Conservation (phyloP, 805 yeast species). For the Naumovozyma dairenensis region DNA sequence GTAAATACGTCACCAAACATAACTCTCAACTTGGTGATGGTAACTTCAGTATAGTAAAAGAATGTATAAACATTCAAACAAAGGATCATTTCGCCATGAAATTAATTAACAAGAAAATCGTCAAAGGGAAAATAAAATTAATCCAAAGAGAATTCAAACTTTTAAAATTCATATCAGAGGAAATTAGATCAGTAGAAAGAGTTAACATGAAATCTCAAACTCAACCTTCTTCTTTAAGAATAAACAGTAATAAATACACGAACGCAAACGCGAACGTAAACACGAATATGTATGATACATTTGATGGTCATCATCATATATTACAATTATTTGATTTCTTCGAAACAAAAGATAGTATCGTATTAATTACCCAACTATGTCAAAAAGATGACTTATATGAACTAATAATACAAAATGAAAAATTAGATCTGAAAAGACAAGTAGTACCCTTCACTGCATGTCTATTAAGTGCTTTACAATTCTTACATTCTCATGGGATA, state of each 20-base stretch:
- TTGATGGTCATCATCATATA: conserved; percentile 38
- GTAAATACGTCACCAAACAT: conserved; percentile 23
- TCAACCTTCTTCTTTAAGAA: too few relatives aligned
- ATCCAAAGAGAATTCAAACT: conserved; percentile 55
- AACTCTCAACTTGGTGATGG: conserved; percentile 36
- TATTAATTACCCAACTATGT: conserved; percentile 57
- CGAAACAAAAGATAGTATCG: conserved; percentile 50
- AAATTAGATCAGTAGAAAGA: conserved; percentile 25
- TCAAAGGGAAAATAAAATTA: conserved; percentile 26
- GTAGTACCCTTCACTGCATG: conserved; percentile 41
- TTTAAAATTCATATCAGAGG: conserved; percentile 25
- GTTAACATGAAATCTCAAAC: too few relatives aligned
- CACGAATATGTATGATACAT: conserved; percentile 9
- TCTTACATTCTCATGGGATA: conserved; percentile 47
- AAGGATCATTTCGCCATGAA: conserved; percentile 41
- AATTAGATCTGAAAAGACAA: conserved; percentile 37
- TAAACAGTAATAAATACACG: too few relatives aligned
- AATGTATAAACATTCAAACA: conserved; percentile 36
- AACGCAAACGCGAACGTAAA: too few relatives aligned
- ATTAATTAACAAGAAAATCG: conserved; percentile 22
- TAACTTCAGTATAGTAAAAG: conserved; percentile 41
- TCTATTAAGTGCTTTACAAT: conserved; percentile 45
- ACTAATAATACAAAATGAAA: conserved; percentile 38
- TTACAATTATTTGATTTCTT: conserved; percentile 58
- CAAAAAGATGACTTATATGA: conserved; percentile 62